Conservation (phyloP, 2,329 filamentous ascomycete genomes). For the Exophiala calicioides region DNA sequence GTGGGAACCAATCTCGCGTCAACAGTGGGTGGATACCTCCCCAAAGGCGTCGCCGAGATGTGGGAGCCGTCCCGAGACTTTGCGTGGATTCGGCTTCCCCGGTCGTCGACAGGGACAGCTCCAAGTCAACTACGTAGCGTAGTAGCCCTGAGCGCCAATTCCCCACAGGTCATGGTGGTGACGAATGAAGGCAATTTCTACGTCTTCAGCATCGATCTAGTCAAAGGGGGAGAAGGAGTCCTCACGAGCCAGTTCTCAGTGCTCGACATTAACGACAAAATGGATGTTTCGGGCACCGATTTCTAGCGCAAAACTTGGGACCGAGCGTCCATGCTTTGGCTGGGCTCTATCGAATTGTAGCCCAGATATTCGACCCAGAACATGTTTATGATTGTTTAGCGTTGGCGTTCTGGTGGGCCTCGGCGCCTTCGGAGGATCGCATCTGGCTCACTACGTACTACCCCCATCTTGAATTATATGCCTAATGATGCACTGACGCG, state of each 20-base stretch:
- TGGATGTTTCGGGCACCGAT: constrained; percentile 40
- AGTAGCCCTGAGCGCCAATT: constrained; percentile 95
- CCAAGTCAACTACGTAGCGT: constrained; percentile 74
- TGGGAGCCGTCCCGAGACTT: constrained; percentile 96
- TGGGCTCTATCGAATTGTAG: no score
- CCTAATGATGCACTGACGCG: no score
- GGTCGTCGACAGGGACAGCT: constrained; percentile 45
- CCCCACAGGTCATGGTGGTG: constrained; percentile 95
- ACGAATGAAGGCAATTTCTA: constrained; percentile 95
- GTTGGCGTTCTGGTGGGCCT: no score
- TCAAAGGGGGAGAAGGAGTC: constrained; percentile 88
- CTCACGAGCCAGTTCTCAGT: constrained; percentile 87
- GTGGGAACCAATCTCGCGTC: constrained; percentile 87
- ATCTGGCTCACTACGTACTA: no score
- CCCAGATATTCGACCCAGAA: no score
- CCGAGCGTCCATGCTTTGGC: no score
- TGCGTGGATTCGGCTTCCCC: constrained; percentile 91
- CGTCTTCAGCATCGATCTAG: constrained; percentile 92
- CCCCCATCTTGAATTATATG: no score
- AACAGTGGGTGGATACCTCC: constrained; percentile 87
- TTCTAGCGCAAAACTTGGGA: no score
- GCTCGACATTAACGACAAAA: constrained; percentile 46
- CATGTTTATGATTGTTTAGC: no score
- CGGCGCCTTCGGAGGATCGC: no score
- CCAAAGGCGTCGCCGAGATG: constrained; percentile 92